A percentile compares a stretch with the other conserved stretches of the same genome.
phyloP scores from a whole-genome alignment of 2,329 filamentous ascomycete species.

The Paraconiothyrium sp. region DNA sequence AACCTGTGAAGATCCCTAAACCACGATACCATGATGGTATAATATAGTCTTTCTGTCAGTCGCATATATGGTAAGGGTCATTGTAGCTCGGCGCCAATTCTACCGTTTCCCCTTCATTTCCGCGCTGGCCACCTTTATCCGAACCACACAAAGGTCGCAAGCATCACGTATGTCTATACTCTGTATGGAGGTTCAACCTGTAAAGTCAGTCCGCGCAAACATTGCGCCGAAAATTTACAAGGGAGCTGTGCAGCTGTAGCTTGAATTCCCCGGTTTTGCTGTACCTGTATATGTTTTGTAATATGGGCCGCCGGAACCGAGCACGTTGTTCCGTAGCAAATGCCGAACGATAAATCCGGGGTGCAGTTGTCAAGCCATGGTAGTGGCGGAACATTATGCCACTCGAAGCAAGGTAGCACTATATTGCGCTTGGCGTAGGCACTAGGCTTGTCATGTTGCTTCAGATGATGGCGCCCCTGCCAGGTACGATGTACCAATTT shows the following conservation, averaged over 20 bases:
- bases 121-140: not conserved
- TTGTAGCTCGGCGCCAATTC: slow-evolving; percentile 29
- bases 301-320: slow-evolving; percentile 12
- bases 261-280: slow-evolving; percentile 2
- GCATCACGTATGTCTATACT: not conserved
- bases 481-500: not conserved
- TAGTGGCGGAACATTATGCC: slow-evolving; percentile 41
- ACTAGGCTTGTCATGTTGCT: slow-evolving; percentile 18
- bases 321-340: not conserved
- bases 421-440: slow-evolving; percentile 28
- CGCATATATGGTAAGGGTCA: not conserved
- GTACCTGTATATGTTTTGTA: not conserved
- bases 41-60: slow-evolving; percentile 18
- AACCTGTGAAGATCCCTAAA: slow-evolving; percentile 3
- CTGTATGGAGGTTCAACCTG: not conserved
- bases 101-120: slow-evolving; percentile 30
- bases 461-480: slow-evolving; percentile 15
- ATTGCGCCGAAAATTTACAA: slow-evolving; percentile 4
- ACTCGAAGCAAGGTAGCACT: slow-evolving; percentile 29
- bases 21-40: not conserved
- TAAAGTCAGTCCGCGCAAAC: not conserved
- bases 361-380: slow-evolving; percentile 27
- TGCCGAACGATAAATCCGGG: slow-evolving; percentile 17
- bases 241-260: not conserved
- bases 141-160: not conserved